These are phyloP conservation scores for Vitis rotundifolia DNA, from an alignment of 164 flowering plant species.

Conservation along the genomic window DNA sequence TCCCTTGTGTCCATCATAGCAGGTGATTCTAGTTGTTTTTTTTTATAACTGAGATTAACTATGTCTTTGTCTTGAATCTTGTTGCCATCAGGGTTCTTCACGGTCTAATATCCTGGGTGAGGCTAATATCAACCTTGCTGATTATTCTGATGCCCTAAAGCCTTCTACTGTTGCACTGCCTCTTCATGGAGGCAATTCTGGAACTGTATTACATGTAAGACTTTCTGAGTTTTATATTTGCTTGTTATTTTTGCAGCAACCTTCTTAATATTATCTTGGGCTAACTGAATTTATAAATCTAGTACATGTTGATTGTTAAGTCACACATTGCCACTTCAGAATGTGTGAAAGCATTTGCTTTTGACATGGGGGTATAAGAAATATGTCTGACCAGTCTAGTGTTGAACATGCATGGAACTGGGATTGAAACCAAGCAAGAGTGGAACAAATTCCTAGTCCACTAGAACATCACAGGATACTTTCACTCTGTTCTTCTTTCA, in stretches of 20 bases:
- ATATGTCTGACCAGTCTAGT: too few species aligned
- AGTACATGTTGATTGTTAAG: not conserved
- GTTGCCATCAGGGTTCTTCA: conserved; percentile 78
- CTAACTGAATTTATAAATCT: not conserved
- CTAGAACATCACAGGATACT: too few species aligned
- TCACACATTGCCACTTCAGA: too few species aligned
- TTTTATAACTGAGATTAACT: conserved; percentile 1
- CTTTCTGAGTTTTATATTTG: conserved; percentile 7
- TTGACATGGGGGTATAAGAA: too few species aligned
- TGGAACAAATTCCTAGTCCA: too few species aligned
- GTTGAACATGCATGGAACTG: too few species aligned
- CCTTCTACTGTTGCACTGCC: conserved; percentile 68
- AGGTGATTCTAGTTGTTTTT: not conserved
- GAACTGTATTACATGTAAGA: conserved; percentile 84
- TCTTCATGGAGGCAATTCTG: conserved; percentile 80
- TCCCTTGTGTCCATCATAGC: not conserved
- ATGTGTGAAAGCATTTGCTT: too few species aligned
- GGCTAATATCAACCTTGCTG: conserved; percentile 86
- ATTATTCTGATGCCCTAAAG: conserved; percentile 81
- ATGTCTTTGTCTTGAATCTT: conserved; percentile 14
- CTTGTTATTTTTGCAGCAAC: not conserved
- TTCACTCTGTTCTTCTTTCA: too few species aligned
- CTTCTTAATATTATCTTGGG: not conserved
- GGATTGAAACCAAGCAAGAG: too few species aligned
- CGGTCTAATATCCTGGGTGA: conserved; percentile 92